A percentile compares a stretch with the other conserved stretches of the same genome.
Conservation (phyloP, 2,329 filamentous ascomycete species). For the Coniella vitis region DNA sequence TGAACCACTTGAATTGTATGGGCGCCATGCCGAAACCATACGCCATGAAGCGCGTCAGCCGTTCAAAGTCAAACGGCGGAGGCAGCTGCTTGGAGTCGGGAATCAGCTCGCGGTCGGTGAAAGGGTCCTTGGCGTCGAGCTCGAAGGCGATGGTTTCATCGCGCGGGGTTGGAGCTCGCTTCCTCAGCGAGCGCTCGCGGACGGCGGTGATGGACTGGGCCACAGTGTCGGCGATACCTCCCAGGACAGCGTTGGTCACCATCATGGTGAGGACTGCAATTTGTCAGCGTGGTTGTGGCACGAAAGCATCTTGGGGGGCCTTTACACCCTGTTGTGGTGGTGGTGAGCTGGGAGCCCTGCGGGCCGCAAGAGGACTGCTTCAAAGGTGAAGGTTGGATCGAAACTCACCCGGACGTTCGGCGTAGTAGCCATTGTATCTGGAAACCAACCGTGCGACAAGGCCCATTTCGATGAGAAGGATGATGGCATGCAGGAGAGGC, state of each 20-base stretch:
- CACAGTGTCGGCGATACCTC: constrained; percentile 92
- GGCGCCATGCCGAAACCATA: constrained; percentile 97
- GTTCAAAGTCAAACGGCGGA: constrained; percentile 90
- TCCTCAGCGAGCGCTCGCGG: constrained; percentile 58
- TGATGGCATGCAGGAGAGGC: constrained; percentile 80
- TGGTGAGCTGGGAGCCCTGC: too few relatives aligned
- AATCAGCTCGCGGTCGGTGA: constrained; percentile 58
- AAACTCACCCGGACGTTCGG: constrained; percentile 71
- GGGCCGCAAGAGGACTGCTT: neutral
- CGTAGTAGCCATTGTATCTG: constrained; percentile 92
- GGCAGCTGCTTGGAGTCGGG: constrained; percentile 57
- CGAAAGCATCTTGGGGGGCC: too few relatives aligned
- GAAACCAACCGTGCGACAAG: constrained; percentile 74
- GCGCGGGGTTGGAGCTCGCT: constrained; percentile 41
- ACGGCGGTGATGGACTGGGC: constrained; percentile 88
- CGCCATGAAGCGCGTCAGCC: constrained; percentile 89
- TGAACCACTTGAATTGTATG: constrained; percentile 92
- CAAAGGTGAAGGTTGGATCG: neutral
- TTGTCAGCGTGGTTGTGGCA: constrained; percentile 1
- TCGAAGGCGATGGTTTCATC: constrained; percentile 77
- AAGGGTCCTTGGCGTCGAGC: constrained; percentile 72
- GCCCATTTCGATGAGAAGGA: constrained; percentile 84
- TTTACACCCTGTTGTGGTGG: too few relatives aligned
- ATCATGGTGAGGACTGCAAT: constrained; percentile 85
- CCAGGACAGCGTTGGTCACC: constrained; percentile 94